Percentiles rank a stretch among this genome's conserved stretches.
These are phyloP conservation scores for Ogataea thermomethanolica DNA, from an alignment of 805 yeast genomes.

Conservation along the genomic window DNA sequence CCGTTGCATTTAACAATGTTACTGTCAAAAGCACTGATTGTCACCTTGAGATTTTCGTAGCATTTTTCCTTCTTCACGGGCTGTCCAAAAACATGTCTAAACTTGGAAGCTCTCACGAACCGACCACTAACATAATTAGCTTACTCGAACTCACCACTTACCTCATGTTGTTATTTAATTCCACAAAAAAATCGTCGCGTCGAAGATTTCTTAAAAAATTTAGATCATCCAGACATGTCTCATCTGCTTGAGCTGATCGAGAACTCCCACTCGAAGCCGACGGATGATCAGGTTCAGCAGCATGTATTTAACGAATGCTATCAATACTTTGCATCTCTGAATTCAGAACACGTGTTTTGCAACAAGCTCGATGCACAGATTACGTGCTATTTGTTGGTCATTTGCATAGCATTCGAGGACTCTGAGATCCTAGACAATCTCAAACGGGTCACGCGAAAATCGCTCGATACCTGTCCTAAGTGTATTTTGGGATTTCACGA, in stretches of 20 bases:
- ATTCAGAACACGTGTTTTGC: conserved; percentile 51
- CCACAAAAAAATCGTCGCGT: conserved; percentile 3
- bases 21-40: conserved; percentile 96
- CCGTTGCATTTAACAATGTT: conserved; percentile 86
- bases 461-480: conserved; percentile 46
- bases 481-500: conserved; percentile 54
- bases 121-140: conserved; percentile 50
- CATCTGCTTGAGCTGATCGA: conserved; percentile 18
- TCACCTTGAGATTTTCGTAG: conserved; percentile 71
- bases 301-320: conserved; percentile 39
- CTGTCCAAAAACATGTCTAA: conserved; percentile 95
- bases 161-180: conserved; percentile 21
- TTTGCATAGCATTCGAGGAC: conserved; percentile 41
- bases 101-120: conserved; percentile 95
- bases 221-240: conserved; percentile 3
- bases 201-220: conserved; percentile 1
- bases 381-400: conserved; percentile 46
- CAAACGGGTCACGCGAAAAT: conserved; percentile 17
- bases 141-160: conserved; percentile 9
- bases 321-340: conserved; percentile 14
- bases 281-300: conserved; percentile 34
- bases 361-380: conserved; percentile 48
- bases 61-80: conserved; percentile 67
- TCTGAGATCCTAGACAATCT: conserved; percentile 12
- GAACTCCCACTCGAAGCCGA: conserved; percentile 32